Base-by-base conservation (phyloP, 2,329 filamentous ascomycete species). In the Colletotrichum noveboracense region DNA sequence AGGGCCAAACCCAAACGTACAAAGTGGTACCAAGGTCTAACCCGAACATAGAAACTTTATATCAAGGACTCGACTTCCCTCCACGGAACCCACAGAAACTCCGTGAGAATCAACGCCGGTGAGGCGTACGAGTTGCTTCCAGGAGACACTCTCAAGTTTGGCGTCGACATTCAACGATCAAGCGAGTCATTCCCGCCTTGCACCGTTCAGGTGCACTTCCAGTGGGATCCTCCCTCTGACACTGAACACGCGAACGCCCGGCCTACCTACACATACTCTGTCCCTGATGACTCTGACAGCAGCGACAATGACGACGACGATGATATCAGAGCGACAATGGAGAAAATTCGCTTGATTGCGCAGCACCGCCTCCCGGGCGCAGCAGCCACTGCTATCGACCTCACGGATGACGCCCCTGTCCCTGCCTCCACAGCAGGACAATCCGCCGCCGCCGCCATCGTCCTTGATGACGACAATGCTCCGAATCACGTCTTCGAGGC, bases 81-180 rank as follows among this genome's bases (percentile, higher is more conserved):
- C 3, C 90, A 92, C 74, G 90, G 90, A 1, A 91, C 90, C 1
- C 89, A 83, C 52, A 77, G 87, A 56, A 90, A 88, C 70, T 78
- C 82, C 3, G 64, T 66, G 8, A 77, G 74, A 24, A 74, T 86
- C 12, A 43, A 62, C 30, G 56, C 62, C 21, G 68, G 79, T 10
- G 68, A 78, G 18, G 34, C 68, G 1, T 76, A 78, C 7, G 68
- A 70, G 6, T 32, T 87, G 0, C 14, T 34, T 5, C 76, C 75
- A 3, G 84, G 82, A 21, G 85, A 87, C 38, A 74, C 73, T 6
- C 64, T 87, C 12, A 82, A 79, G 21, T 86, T 87, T 60, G 85
- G 85, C 9, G 79, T 83, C 21, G 58, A 79, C 14, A 84, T 87
- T 34, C 82, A 85, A 21, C 81, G 84, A 70, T 82, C 81, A 34